Percentiles rank a stretch among this genome's conserved stretches.
These are phyloP conservation scores for Colletotrichum filicis DNA, from an alignment of 2,329 filamentous ascomycete species.

Conservation along the genomic window DNA sequence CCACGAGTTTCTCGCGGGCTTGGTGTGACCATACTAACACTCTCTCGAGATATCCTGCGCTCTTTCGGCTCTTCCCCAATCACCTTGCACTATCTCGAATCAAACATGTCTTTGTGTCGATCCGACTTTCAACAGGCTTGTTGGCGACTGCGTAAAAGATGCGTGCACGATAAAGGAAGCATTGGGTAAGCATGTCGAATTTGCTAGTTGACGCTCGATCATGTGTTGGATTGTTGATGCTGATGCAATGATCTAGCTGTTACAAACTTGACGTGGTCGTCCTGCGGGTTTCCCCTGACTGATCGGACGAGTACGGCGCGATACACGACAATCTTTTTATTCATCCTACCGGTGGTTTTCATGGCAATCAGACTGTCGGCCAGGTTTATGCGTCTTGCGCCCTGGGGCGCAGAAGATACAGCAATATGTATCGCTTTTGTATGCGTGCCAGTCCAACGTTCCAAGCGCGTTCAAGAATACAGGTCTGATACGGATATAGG, in stretches of 20 bases:
- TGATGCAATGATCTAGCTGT: background rate
- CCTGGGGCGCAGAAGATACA: background rate
- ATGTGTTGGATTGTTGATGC: background rate
- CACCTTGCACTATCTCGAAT: constrained; percentile 1
- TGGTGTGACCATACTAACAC: no score
- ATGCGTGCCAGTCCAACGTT: background rate
- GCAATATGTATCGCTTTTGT: background rate
- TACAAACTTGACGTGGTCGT: background rate
- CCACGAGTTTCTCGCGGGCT: no score
- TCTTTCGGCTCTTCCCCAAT: background rate
- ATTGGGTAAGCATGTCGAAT: background rate
- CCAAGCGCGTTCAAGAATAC: background rate
- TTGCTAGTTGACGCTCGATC: background rate
- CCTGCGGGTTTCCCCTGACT: background rate
- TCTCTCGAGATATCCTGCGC: no score
- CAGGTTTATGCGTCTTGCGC: background rate
- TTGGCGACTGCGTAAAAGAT: constrained; percentile 3
- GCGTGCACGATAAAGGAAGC: background rate
- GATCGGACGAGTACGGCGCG: background rate
- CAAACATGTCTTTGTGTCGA: constrained; percentile 9
- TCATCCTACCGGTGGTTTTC: background rate
- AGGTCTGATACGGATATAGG: background rate
- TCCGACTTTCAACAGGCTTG: background rate
- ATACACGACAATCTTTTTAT: background rate
- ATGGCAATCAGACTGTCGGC: background rate